Evolutionary conservation across 495 filamentous ascomycete genomes (phyloP).

Genomic region (Aspergillus carlsbadensis): DNA sequence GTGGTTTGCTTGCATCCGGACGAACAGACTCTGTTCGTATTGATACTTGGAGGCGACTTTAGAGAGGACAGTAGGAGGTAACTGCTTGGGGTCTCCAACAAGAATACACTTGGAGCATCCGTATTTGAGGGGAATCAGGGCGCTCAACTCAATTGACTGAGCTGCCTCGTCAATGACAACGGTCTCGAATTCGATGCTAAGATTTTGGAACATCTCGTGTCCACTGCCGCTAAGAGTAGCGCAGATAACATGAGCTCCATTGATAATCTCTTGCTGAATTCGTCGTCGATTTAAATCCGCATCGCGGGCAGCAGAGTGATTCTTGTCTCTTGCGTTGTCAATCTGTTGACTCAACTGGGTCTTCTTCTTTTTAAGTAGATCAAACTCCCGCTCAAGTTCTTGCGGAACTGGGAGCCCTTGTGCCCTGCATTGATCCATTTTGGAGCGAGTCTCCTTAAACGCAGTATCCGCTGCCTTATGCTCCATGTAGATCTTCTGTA

Average conservation of each 20-base stretch:
- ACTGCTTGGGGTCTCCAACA: constrained; percentile 95
- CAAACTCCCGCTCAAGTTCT: constrained; percentile 75
- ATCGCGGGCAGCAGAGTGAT: constrained; percentile 71
- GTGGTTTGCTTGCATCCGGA: constrained; percentile 93
- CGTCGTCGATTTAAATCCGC: constrained; percentile 80
- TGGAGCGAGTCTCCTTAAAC: constrained; percentile 62
- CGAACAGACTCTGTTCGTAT: constrained; percentile 97
- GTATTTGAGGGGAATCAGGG: constrained; percentile 95
- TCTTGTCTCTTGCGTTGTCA: constrained; percentile 80
- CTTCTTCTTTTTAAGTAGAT: constrained; percentile 69
- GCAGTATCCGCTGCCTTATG: constrained; percentile 73
- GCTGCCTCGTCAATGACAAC: constrained; percentile 98
- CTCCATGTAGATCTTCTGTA: constrained; percentile 78
- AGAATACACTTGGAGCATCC: constrained; percentile 96
- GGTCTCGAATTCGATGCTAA: constrained; percentile 96
- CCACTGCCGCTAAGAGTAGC: constrained; percentile 93
- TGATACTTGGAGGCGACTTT: constrained; percentile 88
- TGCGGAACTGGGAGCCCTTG: constrained; percentile 57
- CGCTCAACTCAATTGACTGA: constrained; percentile 95
- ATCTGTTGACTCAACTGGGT: constrained; percentile 75
- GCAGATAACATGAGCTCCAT: constrained; percentile 88
- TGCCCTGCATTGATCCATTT: constrained; percentile 67
- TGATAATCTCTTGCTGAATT: constrained; percentile 86
- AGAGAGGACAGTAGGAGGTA: constrained; percentile 93
- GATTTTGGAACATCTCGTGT: constrained; percentile 93